Conservation (phyloP, 805 yeast species). For the Yarrowia keelungensis region DNA sequence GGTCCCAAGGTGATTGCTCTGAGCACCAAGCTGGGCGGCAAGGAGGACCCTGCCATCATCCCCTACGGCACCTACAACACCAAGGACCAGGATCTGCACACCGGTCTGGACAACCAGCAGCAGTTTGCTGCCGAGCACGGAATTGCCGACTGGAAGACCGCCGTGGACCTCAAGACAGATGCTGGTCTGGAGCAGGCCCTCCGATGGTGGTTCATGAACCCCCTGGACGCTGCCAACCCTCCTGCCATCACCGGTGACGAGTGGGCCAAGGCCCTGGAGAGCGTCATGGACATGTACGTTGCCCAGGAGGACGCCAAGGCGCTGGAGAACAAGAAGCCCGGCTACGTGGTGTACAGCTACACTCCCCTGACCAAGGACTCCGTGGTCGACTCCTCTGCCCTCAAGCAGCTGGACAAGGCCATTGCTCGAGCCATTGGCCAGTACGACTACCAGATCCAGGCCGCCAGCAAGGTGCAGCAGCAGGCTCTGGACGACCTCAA, state of each 20-base stretch:
- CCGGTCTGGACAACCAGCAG: slow-evolving; percentile 2
- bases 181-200: not conserved
- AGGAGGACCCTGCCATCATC: too few species aligned
- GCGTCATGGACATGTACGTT: not conserved
- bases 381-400: too few species aligned
- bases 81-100: not conserved
- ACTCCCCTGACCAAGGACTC: not conserved
- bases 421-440: not conserved
- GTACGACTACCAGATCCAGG: not conserved
- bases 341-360: not conserved
- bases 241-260: not conserved
- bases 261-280: not conserved
- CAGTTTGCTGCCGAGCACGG: slow-evolving; percentile 4
- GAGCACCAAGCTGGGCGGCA: too few species aligned
- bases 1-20: too few species aligned
- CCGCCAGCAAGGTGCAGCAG: not conserved
- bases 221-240: not conserved
- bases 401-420: not conserved
- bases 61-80: too few species aligned
- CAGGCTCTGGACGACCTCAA: not conserved
- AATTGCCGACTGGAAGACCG: not conserved
- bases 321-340: not conserved
- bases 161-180: not conserved
- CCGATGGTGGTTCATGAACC: not conserved
- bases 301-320: not conserved